These are phyloP conservation scores for Geoglossum glabrum DNA, from an alignment of 495 filamentous ascomycete species.

Conservation along the genomic window DNA sequence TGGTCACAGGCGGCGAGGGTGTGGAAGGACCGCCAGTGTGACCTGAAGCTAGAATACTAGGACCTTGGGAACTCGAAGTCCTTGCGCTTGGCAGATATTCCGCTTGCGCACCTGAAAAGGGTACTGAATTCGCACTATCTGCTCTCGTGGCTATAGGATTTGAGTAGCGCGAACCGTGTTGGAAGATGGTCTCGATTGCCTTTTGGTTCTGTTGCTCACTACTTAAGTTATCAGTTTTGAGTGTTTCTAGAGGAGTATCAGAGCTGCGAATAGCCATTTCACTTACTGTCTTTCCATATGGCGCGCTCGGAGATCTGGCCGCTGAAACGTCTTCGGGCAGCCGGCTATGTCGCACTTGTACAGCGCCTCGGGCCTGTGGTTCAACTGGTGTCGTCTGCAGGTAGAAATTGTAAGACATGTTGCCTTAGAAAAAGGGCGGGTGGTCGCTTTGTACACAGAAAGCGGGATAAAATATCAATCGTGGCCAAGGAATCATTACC, in stretches of 20 bases:
- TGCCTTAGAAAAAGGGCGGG: not conserved
- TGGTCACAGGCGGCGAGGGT: not conserved
- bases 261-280: conserved; percentile 4
- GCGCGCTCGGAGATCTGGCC: conserved; percentile 55
- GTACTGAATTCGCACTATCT: not conserved
- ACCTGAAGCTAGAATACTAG: not conserved
- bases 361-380: conserved; percentile 51
- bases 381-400: conserved; percentile 63
- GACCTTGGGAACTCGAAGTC: not conserved
- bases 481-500: conserved; percentile 25
- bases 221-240: not conserved
- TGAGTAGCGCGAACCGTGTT: not conserved
- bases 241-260: not conserved
- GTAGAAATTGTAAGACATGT: not conserved
- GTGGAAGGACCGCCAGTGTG: not conserved
- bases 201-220: not conserved
- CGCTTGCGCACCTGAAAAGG: not conserved
- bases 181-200: not conserved
- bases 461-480: not conserved
- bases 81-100: not conserved
- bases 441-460: not conserved
- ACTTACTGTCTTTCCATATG: conserved; percentile 73
- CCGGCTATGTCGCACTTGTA: conserved; percentile 42
- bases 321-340: conserved; percentile 45
- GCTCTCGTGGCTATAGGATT: not conserved